Evolutionary conservation across 2,329 filamentous ascomycete species (phyloP).

Genomic region (Aquanectria penicillioides): DNA sequence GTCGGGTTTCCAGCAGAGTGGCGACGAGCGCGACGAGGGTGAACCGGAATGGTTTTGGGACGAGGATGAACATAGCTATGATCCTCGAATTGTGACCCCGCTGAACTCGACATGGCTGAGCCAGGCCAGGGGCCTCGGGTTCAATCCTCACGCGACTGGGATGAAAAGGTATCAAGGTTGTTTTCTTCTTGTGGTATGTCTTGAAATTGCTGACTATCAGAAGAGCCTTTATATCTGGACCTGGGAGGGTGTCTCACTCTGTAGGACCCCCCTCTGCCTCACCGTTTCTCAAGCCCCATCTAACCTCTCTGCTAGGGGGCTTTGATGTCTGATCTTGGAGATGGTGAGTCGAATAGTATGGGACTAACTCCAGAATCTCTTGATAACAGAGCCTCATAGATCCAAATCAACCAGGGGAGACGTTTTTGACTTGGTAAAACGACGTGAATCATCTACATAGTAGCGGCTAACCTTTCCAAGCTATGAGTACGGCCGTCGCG

Average conservation of each 20-base stretch:
- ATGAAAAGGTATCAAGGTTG: neutral
- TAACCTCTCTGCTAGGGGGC: neutral
- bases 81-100: slow-evolving; percentile 10
- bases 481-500: neutral
- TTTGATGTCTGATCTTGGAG: neutral
- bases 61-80: slow-evolving; percentile 13
- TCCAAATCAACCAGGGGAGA: neutral
- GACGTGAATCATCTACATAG: neutral
- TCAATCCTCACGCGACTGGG: slow-evolving; percentile 1
- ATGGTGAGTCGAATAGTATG: neutral
- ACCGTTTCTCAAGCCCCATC: neutral
- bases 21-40: neutral
- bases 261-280: too few relatives aligned
- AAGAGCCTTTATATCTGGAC: slow-evolving; percentile 13
- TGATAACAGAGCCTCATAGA: neutral
- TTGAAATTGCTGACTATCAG: neutral
- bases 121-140: slow-evolving; percentile 3
- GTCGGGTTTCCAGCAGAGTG: too few relatives aligned
- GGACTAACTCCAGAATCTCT: neutral
- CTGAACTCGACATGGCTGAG: slow-evolving; percentile 4
- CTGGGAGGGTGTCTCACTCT: too few relatives aligned
- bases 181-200: too few relatives aligned
- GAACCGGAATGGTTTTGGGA: slow-evolving; percentile 11
- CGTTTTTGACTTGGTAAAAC: slow-evolving; percentile 3
- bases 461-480: neutral